Base-by-base conservation (phyloP, 2,329 filamentous ascomycete species). In the Aspergillus persii region DNA sequence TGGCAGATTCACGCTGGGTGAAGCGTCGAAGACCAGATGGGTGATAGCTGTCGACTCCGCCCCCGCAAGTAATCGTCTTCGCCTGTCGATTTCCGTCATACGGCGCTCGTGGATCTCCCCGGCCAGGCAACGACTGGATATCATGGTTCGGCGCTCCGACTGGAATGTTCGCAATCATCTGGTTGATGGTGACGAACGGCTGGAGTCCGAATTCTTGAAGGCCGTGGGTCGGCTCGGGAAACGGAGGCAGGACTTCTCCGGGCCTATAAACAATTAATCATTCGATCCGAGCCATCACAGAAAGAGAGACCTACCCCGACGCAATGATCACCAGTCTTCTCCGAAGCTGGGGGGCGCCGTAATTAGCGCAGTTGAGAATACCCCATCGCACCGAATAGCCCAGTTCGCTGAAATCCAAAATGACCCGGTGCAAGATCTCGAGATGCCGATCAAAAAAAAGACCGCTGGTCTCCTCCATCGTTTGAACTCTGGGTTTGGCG, bases 391-490 rank as follows among this genome's bases (percentile, higher is more conserved):
- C 78, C 0, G 87, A 91, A 69, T 90, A 96, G 1, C 86, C 85
- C 29, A 81, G 73, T 2, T 83, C 75, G 0, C 89, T 86, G 55
- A 93, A 87, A 33, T 87, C 84, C 29, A 82, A 77, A 2, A 95
- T 76, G 0, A 93, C 73, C 0, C 80, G 75, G 44, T 82, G 78
- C 50, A 92, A 87, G 54, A 83, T 86, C 0, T 77, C 73, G 9
- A 76, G 71, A 56, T 88, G 86, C 0, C 79, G 73, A 0, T 82
- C 74, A 26, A 84, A 72, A 26, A 84, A 72, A 1, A 96, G 81
- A 0, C 90, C 91, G 54, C 85, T 87, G 0, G 91, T 93, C 68
- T 96, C 89, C 66, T 96, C 92, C 0, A 96, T 77, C 0, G 91
- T 96, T 1, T 91, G 83, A 0, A 95, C 69, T 0, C 91, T 81